These are phyloP conservation scores for Selenicereus undatus DNA, from an alignment of 148 eudicot species.

Conservation along the genomic window DNA sequence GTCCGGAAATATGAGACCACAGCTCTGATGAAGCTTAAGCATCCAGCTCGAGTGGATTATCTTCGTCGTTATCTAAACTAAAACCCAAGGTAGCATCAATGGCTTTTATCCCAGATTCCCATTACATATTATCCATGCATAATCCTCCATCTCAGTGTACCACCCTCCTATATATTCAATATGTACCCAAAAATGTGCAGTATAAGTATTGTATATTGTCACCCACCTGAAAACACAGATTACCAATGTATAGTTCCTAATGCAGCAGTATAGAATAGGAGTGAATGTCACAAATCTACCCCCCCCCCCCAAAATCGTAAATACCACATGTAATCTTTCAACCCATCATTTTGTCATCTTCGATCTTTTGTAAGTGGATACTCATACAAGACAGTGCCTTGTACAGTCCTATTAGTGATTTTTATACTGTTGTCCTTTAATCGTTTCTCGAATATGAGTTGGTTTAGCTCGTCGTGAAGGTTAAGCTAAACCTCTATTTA, in stretches of 20 bases:
- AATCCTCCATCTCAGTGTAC: constrained; percentile 1
- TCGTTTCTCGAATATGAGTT: not conserved
- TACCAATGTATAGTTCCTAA: constrained; percentile 17
- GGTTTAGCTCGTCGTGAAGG: not conserved
- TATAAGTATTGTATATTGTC: constrained; percentile 8
- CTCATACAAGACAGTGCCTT: not conserved
- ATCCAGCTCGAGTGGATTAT: constrained; percentile 82
- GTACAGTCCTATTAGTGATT: not conserved
- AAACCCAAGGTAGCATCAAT: constrained; percentile 11
- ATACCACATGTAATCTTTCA: constrained; percentile 1
- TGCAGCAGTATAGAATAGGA: constrained; percentile 20
- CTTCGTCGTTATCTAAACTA: constrained; percentile 60
- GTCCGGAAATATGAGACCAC: constrained; percentile 91
- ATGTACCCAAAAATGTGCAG: constrained; percentile 4
- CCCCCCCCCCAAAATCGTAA: not conserved
- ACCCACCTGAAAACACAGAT: constrained; percentile 10
- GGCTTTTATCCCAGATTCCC: not conserved
- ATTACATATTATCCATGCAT: constrained; percentile 16
- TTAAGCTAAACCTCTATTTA: not conserved
- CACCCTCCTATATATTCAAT: constrained; percentile 1
- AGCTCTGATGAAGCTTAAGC: constrained; percentile 95
- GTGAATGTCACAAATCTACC: not conserved
- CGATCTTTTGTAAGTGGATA: constrained; percentile 4
- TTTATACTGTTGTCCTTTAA: not conserved
- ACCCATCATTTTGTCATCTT: not conserved